Conservation (phyloP, 23 red algal species). For the Agarophyton chilense region DNA sequence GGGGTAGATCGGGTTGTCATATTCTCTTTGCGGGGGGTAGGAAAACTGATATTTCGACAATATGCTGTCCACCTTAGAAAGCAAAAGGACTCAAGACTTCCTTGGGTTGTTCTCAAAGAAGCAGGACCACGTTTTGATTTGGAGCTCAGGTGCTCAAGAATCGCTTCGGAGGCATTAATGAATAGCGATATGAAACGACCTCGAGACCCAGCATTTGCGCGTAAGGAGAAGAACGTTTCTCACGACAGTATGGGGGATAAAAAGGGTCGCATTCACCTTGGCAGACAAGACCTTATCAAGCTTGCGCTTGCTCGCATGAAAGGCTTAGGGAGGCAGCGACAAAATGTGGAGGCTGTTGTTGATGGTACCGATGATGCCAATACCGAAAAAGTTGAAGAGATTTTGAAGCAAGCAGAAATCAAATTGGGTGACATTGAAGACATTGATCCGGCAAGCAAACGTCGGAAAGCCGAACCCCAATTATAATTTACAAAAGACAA, state of each 20-base stretch:
- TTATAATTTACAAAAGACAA: not conserved
- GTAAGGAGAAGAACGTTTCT: constrained; percentile 76
- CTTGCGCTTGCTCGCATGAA: constrained; percentile 72
- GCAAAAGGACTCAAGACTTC: constrained; percentile 57
- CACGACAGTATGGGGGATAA: constrained; percentile 74
- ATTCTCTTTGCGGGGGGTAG: constrained; percentile 54
- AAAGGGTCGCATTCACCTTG: constrained; percentile 81
- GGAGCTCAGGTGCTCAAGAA: constrained; percentile 61
- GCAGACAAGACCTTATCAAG: constrained; percentile 66
- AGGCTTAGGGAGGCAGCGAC: constrained; percentile 55
- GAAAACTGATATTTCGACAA: constrained; percentile 69
- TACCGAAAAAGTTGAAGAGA: not conserved
- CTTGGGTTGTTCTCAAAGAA: constrained; percentile 67
- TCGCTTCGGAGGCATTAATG: constrained; percentile 81
- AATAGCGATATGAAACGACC: constrained; percentile 57
- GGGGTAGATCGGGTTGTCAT: constrained; percentile 90
- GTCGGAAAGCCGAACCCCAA: not conserved
- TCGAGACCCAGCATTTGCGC: constrained; percentile 19
- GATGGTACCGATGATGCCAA: not conserved
- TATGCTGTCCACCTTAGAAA: constrained; percentile 79
- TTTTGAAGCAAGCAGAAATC: not conserved
- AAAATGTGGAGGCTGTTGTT: not conserved
- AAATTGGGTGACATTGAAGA: not conserved
- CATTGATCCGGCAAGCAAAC: not conserved
- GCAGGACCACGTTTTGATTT: constrained; percentile 82